phyloP scores from a whole-genome alignment of 306 rosid genomes.

The Rosa persica region DNA sequence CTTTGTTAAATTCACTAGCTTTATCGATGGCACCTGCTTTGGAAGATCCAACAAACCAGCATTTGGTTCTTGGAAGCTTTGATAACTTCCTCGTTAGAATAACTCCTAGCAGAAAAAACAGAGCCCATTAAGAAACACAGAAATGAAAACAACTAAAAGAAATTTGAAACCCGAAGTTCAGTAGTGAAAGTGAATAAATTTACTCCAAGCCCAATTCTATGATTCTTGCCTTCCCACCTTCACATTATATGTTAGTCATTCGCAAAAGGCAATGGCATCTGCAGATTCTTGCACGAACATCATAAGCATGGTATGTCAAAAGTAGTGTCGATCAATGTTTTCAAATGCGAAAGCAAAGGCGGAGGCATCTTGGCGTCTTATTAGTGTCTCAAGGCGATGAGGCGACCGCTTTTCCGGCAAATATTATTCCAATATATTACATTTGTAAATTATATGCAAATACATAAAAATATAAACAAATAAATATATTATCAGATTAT shows the following conservation, averaged over 20 bases:
- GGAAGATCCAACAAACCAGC: slow-evolving; percentile 82
- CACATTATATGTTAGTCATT: neutral
- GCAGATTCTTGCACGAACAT: neutral
- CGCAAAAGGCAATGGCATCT: neutral
- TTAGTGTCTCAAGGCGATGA: no score
- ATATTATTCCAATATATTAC: no score
- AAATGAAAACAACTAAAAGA: neutral
- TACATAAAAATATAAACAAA: no score
- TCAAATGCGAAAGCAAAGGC: no score
- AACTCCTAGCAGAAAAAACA: slow-evolving; percentile 45
- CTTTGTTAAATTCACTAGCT: slow-evolving; percentile 62
- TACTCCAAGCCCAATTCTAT: neutral
- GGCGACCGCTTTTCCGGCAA: no score
- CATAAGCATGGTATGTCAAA: neutral
- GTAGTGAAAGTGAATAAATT: neutral
- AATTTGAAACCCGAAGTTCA: neutral
- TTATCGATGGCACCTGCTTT: slow-evolving; percentile 41
- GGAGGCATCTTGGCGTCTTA: no score
- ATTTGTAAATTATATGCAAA: no score
- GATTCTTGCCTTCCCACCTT: neutral
- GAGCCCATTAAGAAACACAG: neutral
- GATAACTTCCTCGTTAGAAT: slow-evolving; percentile 61
- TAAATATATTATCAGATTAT: no score
- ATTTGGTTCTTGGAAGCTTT: slow-evolving; percentile 63
- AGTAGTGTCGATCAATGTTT: neutral